Evolutionary conservation across 306 rosid genomes (phyloP).

Genomic region (Ochetophila trinervis): DNA sequence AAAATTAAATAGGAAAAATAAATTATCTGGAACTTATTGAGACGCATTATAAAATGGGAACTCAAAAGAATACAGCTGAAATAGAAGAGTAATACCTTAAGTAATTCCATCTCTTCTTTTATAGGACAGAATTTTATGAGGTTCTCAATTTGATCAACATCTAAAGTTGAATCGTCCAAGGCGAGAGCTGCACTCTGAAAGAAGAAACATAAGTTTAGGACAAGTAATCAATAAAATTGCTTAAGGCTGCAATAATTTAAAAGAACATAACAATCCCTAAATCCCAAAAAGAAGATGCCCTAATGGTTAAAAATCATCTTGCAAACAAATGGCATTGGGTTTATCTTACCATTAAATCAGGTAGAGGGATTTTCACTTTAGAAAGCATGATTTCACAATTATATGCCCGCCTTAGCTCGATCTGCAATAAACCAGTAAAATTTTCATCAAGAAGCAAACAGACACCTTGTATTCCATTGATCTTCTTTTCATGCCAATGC

Average conservation of each 20-base stretch:
- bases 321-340: conserved; percentile 13
- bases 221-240: conserved; percentile 2
- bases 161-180: conserved; percentile 73
- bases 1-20: not conserved
- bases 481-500: conserved; percentile 8
- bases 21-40: conserved; percentile 7
- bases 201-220: conserved; percentile 20
- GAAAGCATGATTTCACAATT: conserved; percentile 99
- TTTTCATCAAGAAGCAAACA: not conserved
- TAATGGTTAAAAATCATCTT: conserved; percentile 15
- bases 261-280: no score
- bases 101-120: conserved; percentile 88
- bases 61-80: conserved; percentile 12
- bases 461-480: not conserved
- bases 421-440: conserved; percentile 51
- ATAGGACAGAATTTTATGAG: conserved; percentile 94
- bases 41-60: conserved; percentile 2
- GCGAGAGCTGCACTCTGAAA: conserved; percentile 73
- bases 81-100: conserved; percentile 53
- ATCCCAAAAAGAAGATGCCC: no score
- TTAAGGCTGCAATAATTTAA: not conserved
- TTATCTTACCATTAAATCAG: conserved; percentile 84
- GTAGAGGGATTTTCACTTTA: conserved; percentile 89
- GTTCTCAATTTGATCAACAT: conserved; percentile 89
- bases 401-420: conserved; percentile 94